Base-by-base conservation (phyloP, 345 rosid species). In the Sisymbrium altissimum region DNA sequence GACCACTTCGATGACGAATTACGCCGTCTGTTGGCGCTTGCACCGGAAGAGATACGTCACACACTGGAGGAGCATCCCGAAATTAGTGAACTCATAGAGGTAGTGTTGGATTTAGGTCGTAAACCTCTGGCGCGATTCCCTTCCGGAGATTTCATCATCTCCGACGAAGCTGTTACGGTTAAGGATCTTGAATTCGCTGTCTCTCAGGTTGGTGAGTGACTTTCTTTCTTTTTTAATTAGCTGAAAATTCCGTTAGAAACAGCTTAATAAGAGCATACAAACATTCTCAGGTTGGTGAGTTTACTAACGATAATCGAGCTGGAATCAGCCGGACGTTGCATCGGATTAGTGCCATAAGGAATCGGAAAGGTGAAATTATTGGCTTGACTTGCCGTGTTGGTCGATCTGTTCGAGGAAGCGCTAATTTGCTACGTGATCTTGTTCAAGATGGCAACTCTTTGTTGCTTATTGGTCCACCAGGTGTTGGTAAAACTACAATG, bases 341-440 rank as follows among this genome's bases (percentile, higher is more conserved):
- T 43, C 91, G 97, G 36, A 89, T 93, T 58, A 93, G 98, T 68
- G 93, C 93, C 68, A 86, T 90, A 53, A 83, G 93, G 82, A 93
- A 90, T 48, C 83, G 98, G 41, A 86, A 84, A 56, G 91, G 88
- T 27, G 75, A 74, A 25, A 86, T 90, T 15, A 86, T 93, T 60
- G 98, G 98, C 43, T 83, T 93, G 72, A 93, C 98, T 69, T 93
- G 97, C 72, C 92, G 96, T 18, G 98, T 93, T 85, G 97, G 97
- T 68, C 81, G 92, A 52, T 96, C 92, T 32, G 87, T 93, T 72
- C 76, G 83, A 23, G 97, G 97, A 52, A 90, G 88, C 21, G 93
- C 98, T 27, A 80, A 83, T 83, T 84, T 89, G 79, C 73, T 93
- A 68, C 81, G 78, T 44, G 97, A 90, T 81, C 83, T 93, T 73